These are phyloP conservation scores for Leavenworthia alabamica DNA, from an alignment of 345 rosid species.

Conservation along the genomic window DNA sequence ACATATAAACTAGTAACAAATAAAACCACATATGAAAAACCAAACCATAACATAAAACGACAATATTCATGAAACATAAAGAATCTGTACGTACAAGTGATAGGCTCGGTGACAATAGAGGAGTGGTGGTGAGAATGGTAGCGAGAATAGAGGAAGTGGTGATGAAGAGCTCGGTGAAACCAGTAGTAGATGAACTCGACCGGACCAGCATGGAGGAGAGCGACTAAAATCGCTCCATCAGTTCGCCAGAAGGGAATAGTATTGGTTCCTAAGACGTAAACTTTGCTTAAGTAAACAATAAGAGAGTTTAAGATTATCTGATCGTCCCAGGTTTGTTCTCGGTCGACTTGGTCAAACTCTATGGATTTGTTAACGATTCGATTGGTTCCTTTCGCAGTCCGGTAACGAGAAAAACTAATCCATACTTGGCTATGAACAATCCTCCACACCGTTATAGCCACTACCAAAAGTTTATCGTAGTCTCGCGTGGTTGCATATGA, in stretches of 20 bases:
- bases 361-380: constrained; percentile 47
- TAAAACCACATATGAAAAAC: no score
- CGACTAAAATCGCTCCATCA: constrained; percentile 39
- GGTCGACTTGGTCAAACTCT: constrained; percentile 59
- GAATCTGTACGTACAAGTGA: constrained; percentile 35
- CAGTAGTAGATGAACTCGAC: constrained; percentile 76
- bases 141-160: constrained; percentile 63
- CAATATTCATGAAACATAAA: neutral
- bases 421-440: constrained; percentile 50
- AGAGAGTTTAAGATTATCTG: constrained; percentile 37
- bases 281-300: constrained; percentile 10
- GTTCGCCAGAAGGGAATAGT: constrained; percentile 49
- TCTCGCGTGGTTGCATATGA: constrained; percentile 8
- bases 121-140: constrained; percentile 85
- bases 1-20: no score
- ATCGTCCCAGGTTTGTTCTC: constrained; percentile 61
- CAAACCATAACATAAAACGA: neutral
- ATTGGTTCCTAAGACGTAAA: constrained; percentile 4
- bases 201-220: constrained; percentile 48
- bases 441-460: constrained; percentile 32
- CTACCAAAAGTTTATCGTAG: constrained; percentile 31
- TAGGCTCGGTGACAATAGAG: constrained; percentile 64
- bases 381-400: constrained; percentile 43
- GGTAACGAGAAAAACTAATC: constrained; percentile 43
- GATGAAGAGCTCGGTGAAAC: constrained; percentile 71